phyloP scores from a whole-genome alignment of 202 grass and related monocot genomes.

The Zoysia matrella region DNA sequence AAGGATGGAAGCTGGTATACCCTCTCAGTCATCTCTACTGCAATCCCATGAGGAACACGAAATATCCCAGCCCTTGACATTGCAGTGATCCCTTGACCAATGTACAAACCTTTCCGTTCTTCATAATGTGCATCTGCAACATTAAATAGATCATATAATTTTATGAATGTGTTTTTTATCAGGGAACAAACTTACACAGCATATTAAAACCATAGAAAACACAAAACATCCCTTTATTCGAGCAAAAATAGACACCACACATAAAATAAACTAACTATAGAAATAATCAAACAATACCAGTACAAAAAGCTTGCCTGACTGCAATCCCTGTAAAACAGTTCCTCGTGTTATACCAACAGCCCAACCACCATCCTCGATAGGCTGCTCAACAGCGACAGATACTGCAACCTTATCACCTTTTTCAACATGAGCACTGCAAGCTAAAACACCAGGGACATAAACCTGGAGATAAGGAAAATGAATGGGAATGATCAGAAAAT shows the following conservation, averaged over 20 bases:
- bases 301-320: conserved; percentile 58
- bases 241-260: conserved; percentile 12
- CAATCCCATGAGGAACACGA: conserved; percentile 81
- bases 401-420: conserved; percentile 86
- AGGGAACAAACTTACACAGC: conserved; percentile 2
- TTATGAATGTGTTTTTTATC: conserved; percentile 22
- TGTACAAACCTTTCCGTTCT: conserved; percentile 83
- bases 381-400: conserved; percentile 82
- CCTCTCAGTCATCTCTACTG: conserved; percentile 84
- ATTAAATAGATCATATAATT: conserved; percentile 31
- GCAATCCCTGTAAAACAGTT: conserved; percentile 73
- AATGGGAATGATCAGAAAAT: conserved; percentile 25
- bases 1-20: conserved; percentile 93
- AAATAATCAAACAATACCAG: conserved; percentile 4
- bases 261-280: conserved; percentile 16
- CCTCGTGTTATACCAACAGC: conserved; percentile 90
- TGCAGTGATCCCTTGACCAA: conserved; percentile 74
- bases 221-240: conserved; percentile 3
- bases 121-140: conserved; percentile 81
- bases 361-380: conserved; percentile 61
- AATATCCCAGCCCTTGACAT: conserved; percentile 93
- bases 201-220: conserved; percentile 23
- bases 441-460: conserved; percentile 90
- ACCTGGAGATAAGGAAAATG: conserved; percentile 57
- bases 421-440: conserved; percentile 97